Evolutionary conservation across 805 yeast species (phyloP), one percentile per base, ranked within the genome.

Genomic region (Yarrowia divulgata): DNA sequence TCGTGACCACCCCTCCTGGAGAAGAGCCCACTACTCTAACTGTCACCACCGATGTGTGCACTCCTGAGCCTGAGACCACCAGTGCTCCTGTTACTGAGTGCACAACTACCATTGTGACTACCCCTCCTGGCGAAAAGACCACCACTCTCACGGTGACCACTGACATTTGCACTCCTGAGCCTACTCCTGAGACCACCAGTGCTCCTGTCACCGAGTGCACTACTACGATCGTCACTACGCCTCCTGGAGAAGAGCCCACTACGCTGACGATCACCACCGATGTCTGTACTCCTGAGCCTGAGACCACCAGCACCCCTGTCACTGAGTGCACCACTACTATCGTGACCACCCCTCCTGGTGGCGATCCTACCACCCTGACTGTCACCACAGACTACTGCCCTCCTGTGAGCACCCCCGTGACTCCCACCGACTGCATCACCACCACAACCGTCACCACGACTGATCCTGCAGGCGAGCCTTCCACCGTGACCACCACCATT

Each of bases 371-470:
- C n/a, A 52, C 58, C 13, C 58, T 52, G 10, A 52, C 58, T 12
- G 58, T 52, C 32, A 52, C 58, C 32, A 52, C 58, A 2, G 58
- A 52, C 43, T 35, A 34, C 58, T 52, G 58, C 12, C 58, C 58
- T 50, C 57, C 57, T 9, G 57, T 50, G 23, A 50, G 57, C 57
- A 50, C 57, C 3, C 42, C 57, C 1, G 57, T 18, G 9, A 10
- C 29, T 16, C 42, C 63, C 29, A 58, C 64, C 1, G 49, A 40
- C 39, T 42, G 64, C 16, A 32, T 58, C 64, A 43, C 64, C 32
- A 40, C 49, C n/a, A 52, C 58, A 16, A 37, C 43, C 37, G 58
- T 52, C 32, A 52, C 43, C 34, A 52, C 43, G 32, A 52, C 58
- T 6, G 42, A 52, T 14, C 58, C 58, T 18, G 58, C 58, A 7